phyloP scores from a whole-genome alignment of 805 yeast species.

The Pichia nakasei region DNA sequence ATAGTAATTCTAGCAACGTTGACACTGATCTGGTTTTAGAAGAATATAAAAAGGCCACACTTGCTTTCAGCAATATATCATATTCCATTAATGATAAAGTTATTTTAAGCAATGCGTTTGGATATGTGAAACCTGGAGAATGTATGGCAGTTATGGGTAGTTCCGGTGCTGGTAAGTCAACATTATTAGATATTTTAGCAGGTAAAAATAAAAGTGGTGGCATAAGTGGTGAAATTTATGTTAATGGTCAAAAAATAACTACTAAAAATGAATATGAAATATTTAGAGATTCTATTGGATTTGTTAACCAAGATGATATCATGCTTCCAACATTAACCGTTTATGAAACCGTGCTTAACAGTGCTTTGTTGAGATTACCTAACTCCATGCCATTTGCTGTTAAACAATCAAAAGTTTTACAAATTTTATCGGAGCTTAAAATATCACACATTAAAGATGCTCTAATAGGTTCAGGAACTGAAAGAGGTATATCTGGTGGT shows the following conservation, averaged over 20 bases:
- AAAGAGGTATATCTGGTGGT: slow-evolving; percentile 90
- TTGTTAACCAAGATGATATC: slow-evolving; percentile 93
- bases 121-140: slow-evolving; percentile 78
- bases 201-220: slow-evolving; percentile 75
- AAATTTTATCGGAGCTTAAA: slow-evolving; percentile 78
- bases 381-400: slow-evolving; percentile 62
- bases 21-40: slow-evolving; percentile 31
- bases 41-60: slow-evolving; percentile 56
- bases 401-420: slow-evolving; percentile 72
- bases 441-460: slow-evolving; percentile 77
- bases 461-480: slow-evolving; percentile 79
- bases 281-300: slow-evolving; percentile 69
- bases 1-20: slow-evolving; percentile 19
- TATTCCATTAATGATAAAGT: slow-evolving; percentile 47
- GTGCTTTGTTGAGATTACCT: slow-evolving; percentile 85
- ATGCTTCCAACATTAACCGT: slow-evolving; percentile 90
- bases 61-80: slow-evolving; percentile 65
- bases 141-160: slow-evolving; percentile 97
- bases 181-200: slow-evolving; percentile 84
- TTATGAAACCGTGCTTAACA: slow-evolving; percentile 87
- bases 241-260: slow-evolving; percentile 55
- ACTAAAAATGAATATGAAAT: slow-evolving; percentile 28
- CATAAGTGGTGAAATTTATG: slow-evolving; percentile 55
- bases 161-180: slow-evolving; percentile 97
- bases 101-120: slow-evolving; percentile 59